These are phyloP conservation scores for Cladosporium austrohemisphaericum DNA, from an alignment of 2,329 filamentous ascomycete genomes.

Conservation along the genomic window DNA sequence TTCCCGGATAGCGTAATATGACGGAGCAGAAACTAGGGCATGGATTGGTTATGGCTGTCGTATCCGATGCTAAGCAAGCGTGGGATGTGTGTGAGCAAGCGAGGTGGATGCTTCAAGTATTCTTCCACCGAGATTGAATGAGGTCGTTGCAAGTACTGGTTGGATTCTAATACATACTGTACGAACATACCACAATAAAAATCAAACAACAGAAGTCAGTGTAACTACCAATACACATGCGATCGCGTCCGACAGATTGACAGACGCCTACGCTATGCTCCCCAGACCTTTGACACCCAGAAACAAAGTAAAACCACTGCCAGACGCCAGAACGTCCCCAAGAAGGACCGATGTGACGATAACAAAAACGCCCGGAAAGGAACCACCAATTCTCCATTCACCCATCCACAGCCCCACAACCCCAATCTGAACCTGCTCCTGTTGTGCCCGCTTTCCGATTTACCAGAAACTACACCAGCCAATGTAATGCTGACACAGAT, in stretches of 20 bases:
- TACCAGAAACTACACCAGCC: slow-evolving; percentile 99
- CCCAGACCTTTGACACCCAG: background rate
- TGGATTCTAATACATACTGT: too few species aligned
- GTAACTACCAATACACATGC: slow-evolving; percentile 4
- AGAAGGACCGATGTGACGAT: too few species aligned
- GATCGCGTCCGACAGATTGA: background rate
- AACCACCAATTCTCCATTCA: background rate
- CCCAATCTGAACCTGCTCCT: background rate
- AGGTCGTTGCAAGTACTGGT: too few species aligned
- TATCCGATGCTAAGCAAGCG: too few species aligned
- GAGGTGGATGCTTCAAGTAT: too few species aligned
- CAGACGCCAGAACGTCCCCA: too few species aligned
- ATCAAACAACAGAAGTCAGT: background rate
- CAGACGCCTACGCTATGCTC: slow-evolving; percentile 15
- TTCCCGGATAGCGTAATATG: too few species aligned
- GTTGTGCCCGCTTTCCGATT: background rate
- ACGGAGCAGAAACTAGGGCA: too few species aligned
- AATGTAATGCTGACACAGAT: slow-evolving; percentile 97
- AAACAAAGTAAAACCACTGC: slow-evolving; percentile 5
- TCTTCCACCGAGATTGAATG: too few species aligned
- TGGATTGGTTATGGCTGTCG: too few species aligned
- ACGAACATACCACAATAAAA: background rate
- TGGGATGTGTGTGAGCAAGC: too few species aligned
- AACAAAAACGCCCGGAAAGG: too few species aligned
- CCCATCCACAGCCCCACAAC: background rate